Evolutionary conservation across 1,139 yeast species (phyloP).

Genomic region (Nakaseomyces delphensis): DNA sequence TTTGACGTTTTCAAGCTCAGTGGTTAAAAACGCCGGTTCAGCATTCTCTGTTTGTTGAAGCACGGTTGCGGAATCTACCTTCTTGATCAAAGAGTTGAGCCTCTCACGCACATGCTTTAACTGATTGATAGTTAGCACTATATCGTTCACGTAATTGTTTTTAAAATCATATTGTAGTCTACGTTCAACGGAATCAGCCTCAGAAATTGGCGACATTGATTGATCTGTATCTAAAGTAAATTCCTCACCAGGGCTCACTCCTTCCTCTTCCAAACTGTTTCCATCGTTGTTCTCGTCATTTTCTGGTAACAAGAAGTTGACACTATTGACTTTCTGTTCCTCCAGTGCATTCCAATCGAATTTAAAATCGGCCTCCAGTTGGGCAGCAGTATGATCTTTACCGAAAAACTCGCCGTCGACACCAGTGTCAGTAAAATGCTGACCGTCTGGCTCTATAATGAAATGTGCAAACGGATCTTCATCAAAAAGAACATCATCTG

Average conservation of each 20-base stretch:
- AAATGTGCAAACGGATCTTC: constrained; percentile 1
- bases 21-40: not conserved
- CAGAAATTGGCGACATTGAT: not conserved
- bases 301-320: not conserved
- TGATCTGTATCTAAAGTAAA: not conserved
- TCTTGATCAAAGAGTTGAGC: not conserved
- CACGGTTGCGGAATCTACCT: constrained; percentile 2
- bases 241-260: not conserved
- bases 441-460: not conserved
- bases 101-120: constrained; percentile 1
- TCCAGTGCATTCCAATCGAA: constrained; percentile 4
- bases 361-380: constrained; percentile 1
- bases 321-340: not conserved
- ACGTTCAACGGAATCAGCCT: not conserved
- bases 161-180: not conserved
- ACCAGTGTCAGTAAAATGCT: not conserved
- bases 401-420: not conserved
- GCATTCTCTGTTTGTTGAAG: constrained; percentile 3
- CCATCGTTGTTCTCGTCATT: not conserved
- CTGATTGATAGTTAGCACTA: not conserved
- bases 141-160: constrained; percentile 3
- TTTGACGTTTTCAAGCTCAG: constrained; percentile 2
- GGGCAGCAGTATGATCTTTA: not conserved
- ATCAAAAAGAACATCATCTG: not conserved
- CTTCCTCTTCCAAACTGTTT: not conserved